Percentiles rank a stretch among this genome's conserved stretches.
phyloP scores from a whole-genome alignment of 1,284 basidiomycete genomes.

The Ceratobasidium sp. region DNA sequence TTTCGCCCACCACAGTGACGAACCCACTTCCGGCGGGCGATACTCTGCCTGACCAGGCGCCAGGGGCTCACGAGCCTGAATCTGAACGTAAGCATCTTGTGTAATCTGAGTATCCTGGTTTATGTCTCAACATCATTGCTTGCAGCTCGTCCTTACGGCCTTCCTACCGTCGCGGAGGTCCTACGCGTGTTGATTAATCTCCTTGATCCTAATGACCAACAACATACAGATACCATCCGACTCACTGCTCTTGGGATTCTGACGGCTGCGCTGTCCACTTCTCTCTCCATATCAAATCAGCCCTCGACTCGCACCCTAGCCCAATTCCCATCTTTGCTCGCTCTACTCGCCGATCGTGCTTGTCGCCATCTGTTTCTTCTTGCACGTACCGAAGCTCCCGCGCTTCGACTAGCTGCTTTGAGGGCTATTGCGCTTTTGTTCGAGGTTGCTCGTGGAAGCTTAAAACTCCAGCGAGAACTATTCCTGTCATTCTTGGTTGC shows the following conservation, averaged over 20 bases:
- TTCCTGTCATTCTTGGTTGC: slow-evolving; percentile 96
- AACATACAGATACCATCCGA: slow-evolving; percentile 97
- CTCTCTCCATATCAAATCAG: slow-evolving; percentile 61
- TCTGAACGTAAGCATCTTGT: slow-evolving; percentile 62
- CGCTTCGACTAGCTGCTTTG: slow-evolving; percentile 83
- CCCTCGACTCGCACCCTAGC: slow-evolving; percentile 75
- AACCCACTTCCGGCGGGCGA: slow-evolving; percentile 34
- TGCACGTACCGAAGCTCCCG: slow-evolving; percentile 87
- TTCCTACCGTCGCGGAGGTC: slow-evolving; percentile 94
- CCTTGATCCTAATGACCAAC: slow-evolving; percentile 92
- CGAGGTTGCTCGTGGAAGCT: slow-evolving; percentile 85
- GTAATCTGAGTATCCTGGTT: slow-evolving; percentile 39
- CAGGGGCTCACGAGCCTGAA: slow-evolving; percentile 52
- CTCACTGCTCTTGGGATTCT: slow-evolving; percentile 90
- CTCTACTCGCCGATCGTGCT: slow-evolving; percentile 85
- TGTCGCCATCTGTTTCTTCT: slow-evolving; percentile 98
- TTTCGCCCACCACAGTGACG: slow-evolving; percentile 31
- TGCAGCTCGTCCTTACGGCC: slow-evolving; percentile 72
- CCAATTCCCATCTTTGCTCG: slow-evolving; percentile 78
- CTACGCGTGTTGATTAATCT: slow-evolving; percentile 95
- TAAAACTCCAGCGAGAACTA: slow-evolving; percentile 97
- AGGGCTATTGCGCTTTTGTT: slow-evolving; percentile 91
- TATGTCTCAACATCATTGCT: slow-evolving; percentile 45
- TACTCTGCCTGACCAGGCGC: slow-evolving; percentile 33
- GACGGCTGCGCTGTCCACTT: slow-evolving; percentile 76